Evolutionary conservation across 2,329 filamentous ascomycete genomes (phyloP), one percentile per base, ranked within the genome.

Genomic region (Sphaerulina populicola): DNA sequence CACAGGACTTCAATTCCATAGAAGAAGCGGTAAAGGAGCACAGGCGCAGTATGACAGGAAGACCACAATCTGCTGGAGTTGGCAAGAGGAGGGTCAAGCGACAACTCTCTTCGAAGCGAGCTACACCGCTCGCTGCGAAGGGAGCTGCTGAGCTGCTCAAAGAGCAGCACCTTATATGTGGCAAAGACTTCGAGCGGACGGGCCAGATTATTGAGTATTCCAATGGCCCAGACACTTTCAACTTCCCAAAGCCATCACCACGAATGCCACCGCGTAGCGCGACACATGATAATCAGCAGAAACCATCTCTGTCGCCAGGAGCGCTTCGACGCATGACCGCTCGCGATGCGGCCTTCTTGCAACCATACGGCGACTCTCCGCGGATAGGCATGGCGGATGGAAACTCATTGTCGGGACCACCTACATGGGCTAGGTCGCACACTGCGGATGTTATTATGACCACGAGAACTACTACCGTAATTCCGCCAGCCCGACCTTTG

Each of bases 231-330:
- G 59, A 63, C 23, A 61, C 51, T 9, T 66, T 62, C 51, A 53
- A 50, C 44, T 66, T 64, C 38, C 62, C 64, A 12, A 62, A 60
- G 23, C 60, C 62, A 23, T 62, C 60, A 29, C 61, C 60, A 29
- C 54, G 54, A 41, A 47, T 57, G 44, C 46, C 55, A 10, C 57
- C 56, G 6, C 53, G 47, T 31, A 60, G 54, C 47, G 57, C 57
- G 11, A 57, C 60, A 30, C 56, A 54, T 33, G 29, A 54, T 30
- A 30, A 41, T 37, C 54, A 54, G 29, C 44, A 39, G 31, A 15
- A 36, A 7, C 49, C 51, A 12, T 30, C 44, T 23, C 29, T 37
- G 18, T 37, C 44, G n/a, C 47, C 52, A 15, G 35, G 42, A 18
- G 35, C 40, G 36, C 10, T 42, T 27, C 39, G 44, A 11, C 39